These are phyloP conservation scores for Solanum microdontum DNA, from an alignment of 257 asterid species.

Conservation along the genomic window DNA sequence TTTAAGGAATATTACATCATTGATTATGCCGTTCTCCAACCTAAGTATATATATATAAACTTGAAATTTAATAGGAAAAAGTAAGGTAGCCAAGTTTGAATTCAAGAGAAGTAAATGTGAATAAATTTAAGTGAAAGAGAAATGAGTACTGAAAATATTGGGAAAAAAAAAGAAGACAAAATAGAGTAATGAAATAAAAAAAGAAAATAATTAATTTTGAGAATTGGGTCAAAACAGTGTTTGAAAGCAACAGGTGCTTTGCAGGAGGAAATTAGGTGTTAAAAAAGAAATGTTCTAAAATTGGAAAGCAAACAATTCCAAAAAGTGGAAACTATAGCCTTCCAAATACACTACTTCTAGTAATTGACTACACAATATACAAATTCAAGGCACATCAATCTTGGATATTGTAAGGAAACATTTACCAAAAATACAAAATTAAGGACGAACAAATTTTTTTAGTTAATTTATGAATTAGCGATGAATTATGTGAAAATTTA, in stretches of 20 bases:
- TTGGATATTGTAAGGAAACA: neutral
- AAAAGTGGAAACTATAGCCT: neutral
- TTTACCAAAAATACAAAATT: too few species aligned
- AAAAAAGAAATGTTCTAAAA: slow-evolving; percentile 23
- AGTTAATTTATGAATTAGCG: neutral
- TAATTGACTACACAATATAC: neutral
- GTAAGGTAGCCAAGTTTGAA: neutral
- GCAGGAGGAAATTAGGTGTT: slow-evolving; percentile 16
- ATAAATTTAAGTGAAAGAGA: slow-evolving; percentile 5
- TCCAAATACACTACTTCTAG: slow-evolving; percentile 7
- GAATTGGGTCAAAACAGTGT: slow-evolving; percentile 37
- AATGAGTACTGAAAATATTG: neutral
- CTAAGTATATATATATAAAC: neutral
- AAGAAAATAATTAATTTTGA: neutral
- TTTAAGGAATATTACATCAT: neutral
- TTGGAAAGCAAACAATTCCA: slow-evolving; percentile 24
- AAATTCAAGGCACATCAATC: neutral
- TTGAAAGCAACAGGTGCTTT: slow-evolving; percentile 47
- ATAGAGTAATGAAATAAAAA: slow-evolving; percentile 6
- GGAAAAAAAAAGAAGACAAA: slow-evolving; percentile 20
- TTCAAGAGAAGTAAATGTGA: neutral
- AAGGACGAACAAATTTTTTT: neutral
- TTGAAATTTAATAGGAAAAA: neutral
- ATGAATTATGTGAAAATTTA: neutral
- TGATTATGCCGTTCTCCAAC: neutral